Base-by-base conservation (phyloP, 441 rosid genomes). In the Geranium incanum region DNA sequence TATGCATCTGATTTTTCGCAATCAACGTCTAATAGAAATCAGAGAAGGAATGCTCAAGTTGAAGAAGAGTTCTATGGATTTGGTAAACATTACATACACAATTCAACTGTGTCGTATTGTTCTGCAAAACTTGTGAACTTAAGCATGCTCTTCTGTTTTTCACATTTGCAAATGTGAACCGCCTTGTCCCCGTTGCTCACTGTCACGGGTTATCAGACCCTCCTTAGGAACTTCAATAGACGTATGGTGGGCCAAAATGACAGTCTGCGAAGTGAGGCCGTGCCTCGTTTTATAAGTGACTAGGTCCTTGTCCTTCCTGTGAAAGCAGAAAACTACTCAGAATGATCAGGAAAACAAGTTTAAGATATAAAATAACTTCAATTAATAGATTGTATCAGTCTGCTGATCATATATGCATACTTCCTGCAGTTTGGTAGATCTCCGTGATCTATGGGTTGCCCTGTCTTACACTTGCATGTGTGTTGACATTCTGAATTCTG, bases 61-160 rank as follows among this genome's bases (percentile, higher is more conserved):
- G 91, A 89, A 76, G 92, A 91, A 78, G 93, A 89, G 68, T 95
- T 95, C 78, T 95, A 90, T 73, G 99, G 99, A 82, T 80, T 95
- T 70, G 99, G 99, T 92, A 92, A 85, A 36, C 69, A 4, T 13
- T 36, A 9, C 37, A 4, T 13, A 12, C 67, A 21, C 6, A 57
- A 5, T 18, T 11, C 36, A 60, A 18, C 36, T 19, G 63, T 57
- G 16, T 18, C 63, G 3, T 57, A 60, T 60, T n/a, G 15, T 13
- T 52, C 65, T 60, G 7, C 12, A 19, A 60, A 8, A 60, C 65
- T 21, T 60, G 23, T 21, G 9, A 60, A 60, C 36, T 21, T 12
- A 19, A 19, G 36, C 19, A 18, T 21, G n/a, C 66, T 60, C 33
- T 21, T 60, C 23, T 60, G 23, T 60, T 19, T 60, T 18, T 60